Evolutionary conservation across 371 early-diverging fungal species (phyloP).

Genomic region (Smittium culicis): DNA sequence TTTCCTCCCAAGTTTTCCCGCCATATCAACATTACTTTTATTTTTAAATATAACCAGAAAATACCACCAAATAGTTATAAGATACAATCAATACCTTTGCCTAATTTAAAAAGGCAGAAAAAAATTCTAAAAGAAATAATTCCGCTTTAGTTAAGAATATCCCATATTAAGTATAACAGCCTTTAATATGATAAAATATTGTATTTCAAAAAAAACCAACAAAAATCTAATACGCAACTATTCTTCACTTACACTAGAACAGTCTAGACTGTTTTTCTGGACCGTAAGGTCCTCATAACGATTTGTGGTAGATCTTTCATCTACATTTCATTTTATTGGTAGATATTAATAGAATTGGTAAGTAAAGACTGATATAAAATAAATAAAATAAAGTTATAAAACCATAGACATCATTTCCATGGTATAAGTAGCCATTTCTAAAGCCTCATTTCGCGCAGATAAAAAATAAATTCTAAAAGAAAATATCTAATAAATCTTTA

Average conservation of each 20-base stretch:
- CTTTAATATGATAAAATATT: too few species aligned
- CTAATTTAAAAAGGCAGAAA: too few species aligned
- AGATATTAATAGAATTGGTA: background rate
- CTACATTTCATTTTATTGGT: background rate
- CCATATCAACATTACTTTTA: too few species aligned
- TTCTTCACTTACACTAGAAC: background rate
- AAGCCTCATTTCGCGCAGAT: background rate
- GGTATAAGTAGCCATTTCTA: background rate
- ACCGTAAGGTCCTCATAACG: background rate
- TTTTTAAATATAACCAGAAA: too few species aligned
- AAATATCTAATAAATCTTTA: background rate
- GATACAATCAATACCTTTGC: too few species aligned
- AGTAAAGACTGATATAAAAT: background rate
- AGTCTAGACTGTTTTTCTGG: conserved; percentile 1
- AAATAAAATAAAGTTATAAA: background rate
- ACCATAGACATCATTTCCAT: background rate
- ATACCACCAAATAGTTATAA: too few species aligned
- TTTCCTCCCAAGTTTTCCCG: too few species aligned
- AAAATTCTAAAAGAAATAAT: too few species aligned
- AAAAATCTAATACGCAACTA: background rate
- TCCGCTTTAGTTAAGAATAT: too few species aligned
- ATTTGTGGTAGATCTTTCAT: conserved; percentile 1
- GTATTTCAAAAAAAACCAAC: background rate
- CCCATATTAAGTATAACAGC: too few species aligned
- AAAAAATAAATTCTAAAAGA: background rate